Conservation (phyloP, 192 early-diverging fungal species). For the Coemansia sp. region DNA sequence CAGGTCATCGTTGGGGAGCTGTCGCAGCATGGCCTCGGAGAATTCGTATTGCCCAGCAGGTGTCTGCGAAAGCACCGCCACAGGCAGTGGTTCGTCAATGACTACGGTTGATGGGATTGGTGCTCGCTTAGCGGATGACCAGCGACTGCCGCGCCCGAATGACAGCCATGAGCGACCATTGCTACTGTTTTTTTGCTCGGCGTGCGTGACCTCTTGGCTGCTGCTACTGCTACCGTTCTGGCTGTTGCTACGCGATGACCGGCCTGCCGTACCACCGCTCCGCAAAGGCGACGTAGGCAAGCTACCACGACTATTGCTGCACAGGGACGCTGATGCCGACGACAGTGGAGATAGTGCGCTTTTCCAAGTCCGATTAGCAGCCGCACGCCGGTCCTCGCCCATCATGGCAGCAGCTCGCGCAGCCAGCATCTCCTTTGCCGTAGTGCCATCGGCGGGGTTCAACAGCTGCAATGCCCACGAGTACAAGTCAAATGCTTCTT, state of each 20-base stretch:
- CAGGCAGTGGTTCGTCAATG: slow-evolving; percentile 47
- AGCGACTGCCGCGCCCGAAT: slow-evolving; percentile 9
- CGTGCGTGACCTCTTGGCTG: background rate
- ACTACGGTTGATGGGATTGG: slow-evolving; percentile 6
- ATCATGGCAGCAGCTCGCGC: background rate
- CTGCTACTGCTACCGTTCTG: background rate
- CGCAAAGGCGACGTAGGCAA: background rate
- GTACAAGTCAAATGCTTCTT: slow-evolving; percentile 57
- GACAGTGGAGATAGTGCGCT: background rate
- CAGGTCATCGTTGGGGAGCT: slow-evolving; percentile 19
- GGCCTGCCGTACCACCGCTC: background rate
- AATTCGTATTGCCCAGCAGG: slow-evolving; percentile 43
- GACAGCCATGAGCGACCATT: slow-evolving; percentile 24
- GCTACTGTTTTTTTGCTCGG: slow-evolving; percentile 9
- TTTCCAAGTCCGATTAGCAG: background rate
- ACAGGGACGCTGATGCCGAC: background rate
- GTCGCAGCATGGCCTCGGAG: slow-evolving; percentile 34
- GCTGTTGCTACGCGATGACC: background rate
- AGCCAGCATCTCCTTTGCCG: slow-evolving; percentile 31
- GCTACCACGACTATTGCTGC: slow-evolving; percentile 3
- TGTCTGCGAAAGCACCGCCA: slow-evolving; percentile 23
- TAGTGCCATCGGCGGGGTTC: slow-evolving; percentile 25
- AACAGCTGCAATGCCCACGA: slow-evolving; percentile 54
- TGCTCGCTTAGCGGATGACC: background rate
- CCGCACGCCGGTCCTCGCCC: slow-evolving; percentile 4